Evolutionary conservation across 331 rosid genomes (phyloP).

Genomic region (Acacia pycnantha): DNA sequence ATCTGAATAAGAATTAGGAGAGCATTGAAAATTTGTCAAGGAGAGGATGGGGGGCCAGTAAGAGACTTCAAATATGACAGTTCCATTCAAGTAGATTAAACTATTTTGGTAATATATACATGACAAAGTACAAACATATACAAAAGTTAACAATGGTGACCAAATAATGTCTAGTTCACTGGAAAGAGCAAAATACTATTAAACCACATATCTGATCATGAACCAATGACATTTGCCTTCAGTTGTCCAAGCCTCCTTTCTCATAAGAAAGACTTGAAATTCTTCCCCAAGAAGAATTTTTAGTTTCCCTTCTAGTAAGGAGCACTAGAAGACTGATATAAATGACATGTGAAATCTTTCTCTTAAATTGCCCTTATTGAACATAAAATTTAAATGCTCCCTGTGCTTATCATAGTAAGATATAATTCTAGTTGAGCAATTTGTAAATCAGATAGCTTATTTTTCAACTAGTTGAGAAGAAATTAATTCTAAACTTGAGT

Average conservation of each 20-base stretch:
- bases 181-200: not conserved
- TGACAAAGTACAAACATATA: not conserved
- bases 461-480: not conserved
- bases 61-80: constrained; percentile 28
- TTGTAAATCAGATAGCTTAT: not conserved
- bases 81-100: not conserved
- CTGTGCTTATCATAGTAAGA: not conserved
- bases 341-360: not conserved
- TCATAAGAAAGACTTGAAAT: not conserved
- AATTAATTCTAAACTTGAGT: too few relatives aligned
- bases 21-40: not conserved
- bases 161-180: not conserved
- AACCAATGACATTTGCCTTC: not conserved
- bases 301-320: constrained; percentile 2
- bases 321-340: not conserved
- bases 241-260: not conserved
- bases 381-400: not conserved
- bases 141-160: not conserved
- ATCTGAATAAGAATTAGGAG: constrained; percentile 55
- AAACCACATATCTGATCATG: not conserved
- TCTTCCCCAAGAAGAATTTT: not conserved
- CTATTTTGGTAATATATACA: not conserved
- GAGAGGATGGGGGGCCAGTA: not conserved
- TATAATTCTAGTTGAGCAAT: constrained; percentile 10
- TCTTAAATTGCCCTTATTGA: not conserved